Base-by-base conservation (phyloP, 2,329 filamentous ascomycete genomes). In the Clonostachys chloroleuca region DNA sequence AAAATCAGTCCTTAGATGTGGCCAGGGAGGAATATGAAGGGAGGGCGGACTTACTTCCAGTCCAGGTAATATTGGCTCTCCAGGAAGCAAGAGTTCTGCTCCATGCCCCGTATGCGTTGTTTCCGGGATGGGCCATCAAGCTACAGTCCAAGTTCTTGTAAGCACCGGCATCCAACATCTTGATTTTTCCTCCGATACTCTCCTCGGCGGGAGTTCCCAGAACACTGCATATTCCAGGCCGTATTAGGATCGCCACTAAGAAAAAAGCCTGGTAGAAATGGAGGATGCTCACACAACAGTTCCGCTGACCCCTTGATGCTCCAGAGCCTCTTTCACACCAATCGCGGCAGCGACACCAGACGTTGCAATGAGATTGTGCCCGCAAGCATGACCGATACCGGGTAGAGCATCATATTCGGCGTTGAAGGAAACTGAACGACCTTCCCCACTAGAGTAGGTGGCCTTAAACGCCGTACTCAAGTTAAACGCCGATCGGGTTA, bases 191-290 rank as follows among this genome's bases (percentile, higher is more conserved):
- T 12, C 74, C 75, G 4, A 71, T 70, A 2, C 72, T 70, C 59
- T 80, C 76, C 54, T 80, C 76, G 4, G 73, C 77, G 0, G 77
- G 77, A 1, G 77, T 80, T 16, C 77, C 77, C 35, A 77, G 68
- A 35, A 78, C 56, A 10, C 20, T 47, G 33, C 1, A 42, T 43
- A 24, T 24, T 24, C 24, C 24, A 8, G 24, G 7, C 9, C 43
- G 42, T 6, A 43, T 47, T 42, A 50, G 47, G 34, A 49, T 17
- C 36, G 6, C 10, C 13, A 14, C 6, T 39, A 7, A 17, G 36
- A 39, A 39, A 12, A 17, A 14, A 39, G 7, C 24, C 3, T 24
- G 24, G 24, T 24, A 24, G 24, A 24, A 17, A 39, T 14, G 36
- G 10, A 14, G 12, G 16, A 45, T 14, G 41, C 46, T 33, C 42